Evolutionary conservation across 1,284 basidiomycete species (phyloP), one percentile per base, ranked within the genome.

Genomic region (Fistulina hepatica): DNA sequence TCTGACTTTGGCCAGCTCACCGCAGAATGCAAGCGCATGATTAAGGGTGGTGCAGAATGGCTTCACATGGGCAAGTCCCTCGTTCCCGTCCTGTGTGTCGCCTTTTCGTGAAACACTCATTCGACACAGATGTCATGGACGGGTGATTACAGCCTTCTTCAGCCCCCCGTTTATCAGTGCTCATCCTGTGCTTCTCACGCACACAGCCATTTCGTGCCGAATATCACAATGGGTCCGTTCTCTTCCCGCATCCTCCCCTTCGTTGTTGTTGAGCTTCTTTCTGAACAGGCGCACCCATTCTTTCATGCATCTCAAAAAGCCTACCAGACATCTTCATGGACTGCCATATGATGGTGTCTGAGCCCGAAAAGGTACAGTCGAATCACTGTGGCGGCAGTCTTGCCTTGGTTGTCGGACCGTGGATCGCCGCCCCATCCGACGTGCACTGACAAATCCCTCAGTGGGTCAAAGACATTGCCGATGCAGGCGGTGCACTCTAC

Each of bases 281-380:
- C 5, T 31, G 15, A 13, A 40, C 61, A 92, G 90, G 91, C 40
- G 81, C 92, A 20, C 94, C 94, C 3, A 75, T 98, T 36, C 72
- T 98, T 24, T 69, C 81, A 15, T 89, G 81, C 47, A 83, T 99
- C n/a, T 69, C 74, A 39, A 92, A 93, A 61, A 76, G 81, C 33
- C 74, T 97, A 15, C 92, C 93, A 5, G 84, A 81, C 40, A 94
- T 97, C 49, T 98, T 93, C 65, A 98, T 99, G 94, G 95, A 99
- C 61, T 97, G 93, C 63, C 95, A 99, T 64, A 98, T 98, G 95
- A 99, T 99, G 95, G 95, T 99, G 12, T 63, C 92, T 0, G 71
- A 97, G 44, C 95, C 95, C 2, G 84, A 85, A 51, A 81, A 83
- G 70, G 92, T 88, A 51, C 16, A 33, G n/a, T 37, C 24, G 6